phyloP scores from a whole-genome alignment of 2,329 filamentous ascomycete species.

The Aspergillus viridinutans region DNA sequence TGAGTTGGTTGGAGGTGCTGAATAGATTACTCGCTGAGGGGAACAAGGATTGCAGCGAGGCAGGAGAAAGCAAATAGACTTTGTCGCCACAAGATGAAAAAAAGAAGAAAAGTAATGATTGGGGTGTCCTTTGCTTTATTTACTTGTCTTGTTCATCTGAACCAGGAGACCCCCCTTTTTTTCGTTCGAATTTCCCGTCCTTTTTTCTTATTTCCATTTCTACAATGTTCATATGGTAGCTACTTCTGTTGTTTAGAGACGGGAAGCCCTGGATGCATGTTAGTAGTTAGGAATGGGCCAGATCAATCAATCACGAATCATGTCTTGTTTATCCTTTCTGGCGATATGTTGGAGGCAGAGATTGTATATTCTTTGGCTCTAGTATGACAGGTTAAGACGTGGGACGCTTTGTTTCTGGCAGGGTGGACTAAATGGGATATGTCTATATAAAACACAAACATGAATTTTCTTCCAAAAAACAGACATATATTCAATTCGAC shows the following conservation, averaged over 20 bases:
- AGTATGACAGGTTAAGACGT: not conserved
- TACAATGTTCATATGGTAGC: constrained; percentile 9
- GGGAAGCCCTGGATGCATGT: constrained; percentile 6
- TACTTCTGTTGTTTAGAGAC: constrained; percentile 13
- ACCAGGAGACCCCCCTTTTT: constrained; percentile 5
- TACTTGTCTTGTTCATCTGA: not conserved
- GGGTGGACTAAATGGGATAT: not conserved
- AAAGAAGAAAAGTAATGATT: constrained; percentile 4
- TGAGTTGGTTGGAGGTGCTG: constrained; percentile 29
- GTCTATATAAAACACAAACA: not conserved
- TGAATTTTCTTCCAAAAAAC: not conserved
- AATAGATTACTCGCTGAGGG: constrained; percentile 14
- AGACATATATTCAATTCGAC: not conserved
- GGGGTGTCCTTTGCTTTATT: constrained; percentile 6
- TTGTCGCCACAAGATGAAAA: not conserved
- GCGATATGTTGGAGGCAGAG: not conserved
- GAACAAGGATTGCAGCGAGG: no score
- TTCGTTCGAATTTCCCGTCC: constrained; percentile 9
- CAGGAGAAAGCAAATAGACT: not conserved
- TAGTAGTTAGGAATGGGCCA: constrained; percentile 8
- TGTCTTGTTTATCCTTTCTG: constrained; percentile 8
- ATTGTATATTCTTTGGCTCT: not conserved
- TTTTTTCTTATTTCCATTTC: not conserved
- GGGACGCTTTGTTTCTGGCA: not conserved
- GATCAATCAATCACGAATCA: constrained; percentile 19